Evolutionary conservation across 179 eudicot species (phyloP).

Genomic region (Silene vulgaris): DNA sequence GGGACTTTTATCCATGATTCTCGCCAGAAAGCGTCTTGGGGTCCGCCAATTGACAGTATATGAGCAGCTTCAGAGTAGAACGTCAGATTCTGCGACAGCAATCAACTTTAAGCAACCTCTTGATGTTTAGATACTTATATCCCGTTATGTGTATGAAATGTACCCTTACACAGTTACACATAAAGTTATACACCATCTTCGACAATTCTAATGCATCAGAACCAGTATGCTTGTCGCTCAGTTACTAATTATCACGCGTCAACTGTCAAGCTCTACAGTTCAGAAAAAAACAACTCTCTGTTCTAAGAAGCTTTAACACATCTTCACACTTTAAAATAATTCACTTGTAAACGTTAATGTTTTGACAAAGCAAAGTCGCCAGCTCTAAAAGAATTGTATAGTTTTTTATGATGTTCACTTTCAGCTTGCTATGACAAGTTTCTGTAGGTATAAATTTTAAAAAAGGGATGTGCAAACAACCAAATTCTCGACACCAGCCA

Average conservation of each 20-base stretch:
- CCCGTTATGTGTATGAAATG: background rate
- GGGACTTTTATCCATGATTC: conserved; percentile 33
- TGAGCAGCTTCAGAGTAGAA: conserved; percentile 32
- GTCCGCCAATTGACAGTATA: conserved; percentile 27
- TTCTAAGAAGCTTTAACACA: background rate
- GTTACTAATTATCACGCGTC: background rate
- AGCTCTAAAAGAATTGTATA: background rate
- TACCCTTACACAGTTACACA: background rate
- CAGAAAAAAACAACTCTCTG: background rate
- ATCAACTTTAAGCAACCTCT: conserved; percentile 30
- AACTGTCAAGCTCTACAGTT: background rate
- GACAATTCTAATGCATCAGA: background rate
- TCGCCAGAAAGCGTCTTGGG: conserved; percentile 30
- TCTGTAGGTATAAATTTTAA: background rate
- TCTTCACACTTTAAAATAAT: background rate
- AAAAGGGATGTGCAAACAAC: background rate
- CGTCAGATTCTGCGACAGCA: conserved; percentile 23
- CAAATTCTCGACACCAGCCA: background rate
- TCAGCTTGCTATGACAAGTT: background rate
- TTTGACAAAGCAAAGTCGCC: background rate
- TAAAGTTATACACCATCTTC: background rate
- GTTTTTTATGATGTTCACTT: background rate
- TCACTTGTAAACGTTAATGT: background rate
- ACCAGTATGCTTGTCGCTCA: conserved; percentile 22
- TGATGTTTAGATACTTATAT: conserved; percentile 20